Base-by-base conservation (phyloP, 306 rosid genomes). In the Astragalus membranaceus region DNA sequence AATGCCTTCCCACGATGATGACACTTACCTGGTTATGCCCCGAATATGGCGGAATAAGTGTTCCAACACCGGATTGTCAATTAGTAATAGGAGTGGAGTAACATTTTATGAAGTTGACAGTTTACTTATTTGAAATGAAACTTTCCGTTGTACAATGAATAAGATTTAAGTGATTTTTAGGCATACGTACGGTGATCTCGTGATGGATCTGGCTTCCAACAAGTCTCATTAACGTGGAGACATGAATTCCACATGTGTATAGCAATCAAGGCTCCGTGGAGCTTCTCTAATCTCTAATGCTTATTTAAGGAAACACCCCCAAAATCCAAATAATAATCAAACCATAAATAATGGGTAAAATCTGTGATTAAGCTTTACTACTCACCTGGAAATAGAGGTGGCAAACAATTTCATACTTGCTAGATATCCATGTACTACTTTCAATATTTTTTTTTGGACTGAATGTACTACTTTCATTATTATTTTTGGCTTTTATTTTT, bases 151-250 rank as follows among this genome's bases (percentile, higher is more conserved):
- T 56, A 33, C 4, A 10, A 4, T 35, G n/a, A 57, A 6, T 2
- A 32, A 16, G 10, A 50, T 16, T 43, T 0, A 0, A 11, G 30
- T 9, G 8, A n/a, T n/a, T 9, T 6, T 26, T 26, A 26, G 30
- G 30, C 2, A 42, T 26, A 64, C 15, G 20, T 4, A 32, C 35
- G 32, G 44, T 33, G 5, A 12, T 51, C 4, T 64, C 64, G 37
- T 14, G 81, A 68, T 54, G 73, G 32, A 46, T 64, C 1, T 44
- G 33, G 7, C 17, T 71, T 64, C 77, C 73, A 64, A 42, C 77
- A 47, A 64, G 73, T 36, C 50, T 37, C 60, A 12, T 65, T 57
- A 37, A 48, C 51, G 16, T 64, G 78, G 64, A 48, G 69, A 36
- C 74, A 41, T 56, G 17, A 71, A 39, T 78, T 42, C 52, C 55